These are phyloP conservation scores for Stagonosporopsis vannaccii DNA, from an alignment of 2,329 filamentous ascomycete species.

Conservation along the genomic window DNA sequence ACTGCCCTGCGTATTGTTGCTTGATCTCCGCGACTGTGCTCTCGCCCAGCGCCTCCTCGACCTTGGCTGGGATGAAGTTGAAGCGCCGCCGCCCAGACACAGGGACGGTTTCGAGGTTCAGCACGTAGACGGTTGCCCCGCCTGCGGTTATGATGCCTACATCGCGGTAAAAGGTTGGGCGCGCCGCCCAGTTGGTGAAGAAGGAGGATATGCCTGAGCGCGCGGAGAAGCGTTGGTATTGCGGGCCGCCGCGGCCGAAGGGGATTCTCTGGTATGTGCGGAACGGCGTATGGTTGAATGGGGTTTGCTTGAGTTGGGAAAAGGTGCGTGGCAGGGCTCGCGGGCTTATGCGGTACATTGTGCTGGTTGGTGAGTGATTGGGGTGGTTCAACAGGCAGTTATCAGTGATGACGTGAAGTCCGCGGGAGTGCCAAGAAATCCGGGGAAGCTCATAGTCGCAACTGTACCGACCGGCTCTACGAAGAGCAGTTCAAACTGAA, in stretches of 20 bases:
- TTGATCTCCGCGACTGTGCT: constrained; percentile 66
- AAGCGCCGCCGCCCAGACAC: constrained; percentile 75
- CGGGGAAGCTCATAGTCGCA: not conserved
- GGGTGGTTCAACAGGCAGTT: not conserved
- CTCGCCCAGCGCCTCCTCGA: constrained; percentile 62
- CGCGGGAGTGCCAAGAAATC: constrained; percentile 17
- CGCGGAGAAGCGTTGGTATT: constrained; percentile 42
- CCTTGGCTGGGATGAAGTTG: constrained; percentile 68
- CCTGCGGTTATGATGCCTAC: constrained; percentile 52
- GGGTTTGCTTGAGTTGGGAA: not conserved
- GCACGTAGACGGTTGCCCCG: constrained; percentile 66
- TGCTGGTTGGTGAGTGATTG: not conserved
- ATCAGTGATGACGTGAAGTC: constrained; percentile 11
- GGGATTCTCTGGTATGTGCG: constrained; percentile 36
- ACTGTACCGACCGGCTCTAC: not conserved
- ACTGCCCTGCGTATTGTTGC: constrained; percentile 59
- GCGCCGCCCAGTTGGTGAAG: constrained; percentile 50
- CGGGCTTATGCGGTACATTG: constrained; percentile 30
- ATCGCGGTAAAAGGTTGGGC: constrained; percentile 58
- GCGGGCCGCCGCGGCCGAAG: constrained; percentile 29
- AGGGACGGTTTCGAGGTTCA: constrained; percentile 75
- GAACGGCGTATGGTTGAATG: constrained; percentile 12
- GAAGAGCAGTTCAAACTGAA: not conserved
- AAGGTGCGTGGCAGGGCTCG: constrained; percentile 15
- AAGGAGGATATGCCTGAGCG: constrained; percentile 29